Evolutionary conservation across 495 filamentous ascomycete species (phyloP).

Genomic region (Amphirosellinia nigrospora): DNA sequence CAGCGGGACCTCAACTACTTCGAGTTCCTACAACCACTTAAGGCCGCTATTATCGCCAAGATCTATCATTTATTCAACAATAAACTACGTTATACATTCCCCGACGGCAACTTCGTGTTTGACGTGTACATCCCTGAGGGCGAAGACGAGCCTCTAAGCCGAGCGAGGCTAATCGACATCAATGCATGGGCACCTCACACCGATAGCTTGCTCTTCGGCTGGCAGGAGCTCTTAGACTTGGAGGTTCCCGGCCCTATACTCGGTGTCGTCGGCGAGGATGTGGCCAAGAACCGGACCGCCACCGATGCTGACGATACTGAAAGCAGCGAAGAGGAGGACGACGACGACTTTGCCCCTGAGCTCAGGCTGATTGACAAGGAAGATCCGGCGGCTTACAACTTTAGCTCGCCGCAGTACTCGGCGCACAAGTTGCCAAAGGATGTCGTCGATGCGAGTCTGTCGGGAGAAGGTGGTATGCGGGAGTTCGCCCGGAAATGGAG

Average conservation of each 20-base stretch:
- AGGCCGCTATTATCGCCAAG: slow-evolving; percentile 62
- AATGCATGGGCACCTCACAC: slow-evolving; percentile 95
- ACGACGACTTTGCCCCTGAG: slow-evolving; percentile 69
- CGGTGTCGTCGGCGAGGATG: slow-evolving; percentile 48
- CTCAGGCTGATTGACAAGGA: slow-evolving; percentile 80
- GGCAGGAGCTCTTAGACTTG: slow-evolving; percentile 82
- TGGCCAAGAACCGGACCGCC: slow-evolving; percentile 34
- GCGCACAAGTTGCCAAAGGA: slow-evolving; percentile 95
- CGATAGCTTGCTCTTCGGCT: slow-evolving; percentile 87
- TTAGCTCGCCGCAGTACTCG: slow-evolving; percentile 85
- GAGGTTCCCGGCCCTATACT: slow-evolving; percentile 59
- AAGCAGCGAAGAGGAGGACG: slow-evolving; percentile 31
- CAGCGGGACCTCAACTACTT: slow-evolving; percentile 93
- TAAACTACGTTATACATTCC: slow-evolving; percentile 75
- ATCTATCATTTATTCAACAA: slow-evolving; percentile 77
- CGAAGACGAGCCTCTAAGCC: slow-evolving; percentile 56
- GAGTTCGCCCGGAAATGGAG: slow-evolving; percentile 91
- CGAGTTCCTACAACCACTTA: slow-evolving; percentile 74
- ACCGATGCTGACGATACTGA: not conserved
- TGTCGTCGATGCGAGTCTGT: slow-evolving; percentile 86
- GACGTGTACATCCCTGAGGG: slow-evolving; percentile 89
- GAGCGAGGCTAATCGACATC: slow-evolving; percentile 88
- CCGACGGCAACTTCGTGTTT: slow-evolving; percentile 83
- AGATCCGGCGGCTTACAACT: slow-evolving; percentile 86
- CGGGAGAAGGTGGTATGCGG: slow-evolving; percentile 74